A percentile compares a stretch with the other conserved stretches of the same genome.
Evolutionary conservation across 176 grass and related monocot genomes (phyloP).

Genomic region (Miscanthus lutarioriparius): DNA sequence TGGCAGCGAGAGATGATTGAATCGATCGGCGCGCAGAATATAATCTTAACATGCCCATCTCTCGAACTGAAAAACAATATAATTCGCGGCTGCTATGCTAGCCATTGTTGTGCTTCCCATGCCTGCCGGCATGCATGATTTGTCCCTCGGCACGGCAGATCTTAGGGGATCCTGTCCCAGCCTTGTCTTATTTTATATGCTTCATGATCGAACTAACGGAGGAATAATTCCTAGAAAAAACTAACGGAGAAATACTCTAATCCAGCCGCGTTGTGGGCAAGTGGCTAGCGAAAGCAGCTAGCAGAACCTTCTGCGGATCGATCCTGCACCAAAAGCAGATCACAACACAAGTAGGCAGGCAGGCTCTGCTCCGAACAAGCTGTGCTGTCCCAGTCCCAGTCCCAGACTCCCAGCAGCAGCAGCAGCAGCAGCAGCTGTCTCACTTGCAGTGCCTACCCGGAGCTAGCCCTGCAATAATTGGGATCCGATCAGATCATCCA

Average conservation of each 20-base stretch:
- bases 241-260: not conserved
- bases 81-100: not conserved
- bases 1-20: not conserved
- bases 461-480: slow-evolving; percentile 20
- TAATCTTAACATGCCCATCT: not conserved
- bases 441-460: not conserved
- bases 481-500: not conserved
- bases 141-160: not conserved
- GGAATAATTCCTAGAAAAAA: not conserved
- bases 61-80: not conserved
- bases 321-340: not conserved
- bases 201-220: not conserved
- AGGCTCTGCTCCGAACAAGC: slow-evolving; percentile 7
- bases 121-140: too few relatives aligned
- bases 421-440: not conserved
- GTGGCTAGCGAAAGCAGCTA: not conserved
- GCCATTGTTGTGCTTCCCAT: not conserved
- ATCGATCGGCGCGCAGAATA: not conserved
- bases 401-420: not conserved
- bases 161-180: not conserved
- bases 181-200: not conserved
- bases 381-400: slow-evolving; percentile 24
- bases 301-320: slow-evolving; percentile 27
- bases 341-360: not conserved
- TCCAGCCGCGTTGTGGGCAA: not conserved